Evolutionary conservation across 495 filamentous ascomycete genomes (phyloP), one percentile per base, ranked within the genome.

Genomic region (Neurospora tetraspora): DNA sequence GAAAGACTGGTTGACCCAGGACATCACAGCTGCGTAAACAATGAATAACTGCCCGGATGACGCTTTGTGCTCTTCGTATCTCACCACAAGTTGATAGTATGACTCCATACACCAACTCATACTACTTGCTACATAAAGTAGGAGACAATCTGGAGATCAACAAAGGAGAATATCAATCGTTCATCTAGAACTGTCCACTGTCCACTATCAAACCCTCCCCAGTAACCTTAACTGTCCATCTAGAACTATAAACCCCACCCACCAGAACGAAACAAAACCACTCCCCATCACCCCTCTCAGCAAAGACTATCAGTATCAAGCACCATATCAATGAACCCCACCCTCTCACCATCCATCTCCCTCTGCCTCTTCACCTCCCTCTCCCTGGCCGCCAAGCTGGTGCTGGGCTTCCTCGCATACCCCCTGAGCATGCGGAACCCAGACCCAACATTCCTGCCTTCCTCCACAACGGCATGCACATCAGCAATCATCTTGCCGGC

Each of bases 371-470:
- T 73, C 5, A 27, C 2, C 36, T 72, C 61, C 8, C 42, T 42
- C 20, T 16, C 23, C 23, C 20, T 61, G 0, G 53, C 23, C 53
- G 11, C 14, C 59, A 39, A 42, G 11, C 69, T 70, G 18, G 39
- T 43, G 27, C 39, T 76, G 45, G 93, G 92, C 88, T 99, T 99
- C 86, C 91, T 91, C 45, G 94, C 93, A 86, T 92, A 98, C 3
- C 96, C 96, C 74, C 86, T 91, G 80, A 99, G 82, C 78, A 89
- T 91, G 76, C 93, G 90, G 89, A 93, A 98, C n/a, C 91, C 93
- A 39, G 91, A 89, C 42, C 92, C 92, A 72, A 88, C 88, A 76
- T 88, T 87, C 45, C 93, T 87, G 5, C 93, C 93, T 79, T 99
- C 96, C 78, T 96, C 93, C 74, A 98, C 84, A 10, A 97, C 88